Base-by-base conservation (phyloP, 2,329 filamentous ascomycete genomes). In the Alternaria sp. region DNA sequence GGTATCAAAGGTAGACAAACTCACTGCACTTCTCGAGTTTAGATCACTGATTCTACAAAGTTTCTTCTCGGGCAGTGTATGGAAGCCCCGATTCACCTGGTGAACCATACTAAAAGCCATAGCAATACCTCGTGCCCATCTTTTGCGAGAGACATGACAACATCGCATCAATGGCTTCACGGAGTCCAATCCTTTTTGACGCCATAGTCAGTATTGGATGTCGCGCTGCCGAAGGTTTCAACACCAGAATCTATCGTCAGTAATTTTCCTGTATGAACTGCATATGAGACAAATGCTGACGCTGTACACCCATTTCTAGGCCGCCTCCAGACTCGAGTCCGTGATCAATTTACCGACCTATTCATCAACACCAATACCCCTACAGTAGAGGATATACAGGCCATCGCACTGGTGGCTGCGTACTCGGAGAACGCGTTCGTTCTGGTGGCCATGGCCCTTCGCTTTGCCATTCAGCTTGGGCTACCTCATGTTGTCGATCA, bases 381-480 rank as follows among this genome's bases (percentile, higher is more conserved):
- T 12, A 79, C 76, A 8, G 57, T 87, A 0, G 86, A 87, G 61
- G 84, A 83, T 0, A 74, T 87, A 0, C 86, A 88, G 60, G 84
- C 86, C 4, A 76, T 88, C 7, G 72, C 87, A 0, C 76, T 87
- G 2, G 80, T 84, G 53, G 84, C 85, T 0, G 85, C 84, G 58
- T 88, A 87, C 64, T 83, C 83, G 0, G 80, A 86, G 5, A 85
- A 87, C 56, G 80, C 85, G 0, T 85, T 84, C 8, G 69, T 87
- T 1, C 74, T 87, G 0, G 75, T 85, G 3, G 84, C 85, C 0
- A 80, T 86, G 46, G 85, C 86, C 1, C 80, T 84, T 5, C 78
- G 84, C 41, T 85, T 87, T 78, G 84, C 85, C 1, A 73, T 86
- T 2, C 83, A 86, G 43, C 67, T 86, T 6, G 79, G 81, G 2